Base-by-base conservation (phyloP, 2,329 filamentous ascomycete species). In the Fusarium nisikadoi region DNA sequence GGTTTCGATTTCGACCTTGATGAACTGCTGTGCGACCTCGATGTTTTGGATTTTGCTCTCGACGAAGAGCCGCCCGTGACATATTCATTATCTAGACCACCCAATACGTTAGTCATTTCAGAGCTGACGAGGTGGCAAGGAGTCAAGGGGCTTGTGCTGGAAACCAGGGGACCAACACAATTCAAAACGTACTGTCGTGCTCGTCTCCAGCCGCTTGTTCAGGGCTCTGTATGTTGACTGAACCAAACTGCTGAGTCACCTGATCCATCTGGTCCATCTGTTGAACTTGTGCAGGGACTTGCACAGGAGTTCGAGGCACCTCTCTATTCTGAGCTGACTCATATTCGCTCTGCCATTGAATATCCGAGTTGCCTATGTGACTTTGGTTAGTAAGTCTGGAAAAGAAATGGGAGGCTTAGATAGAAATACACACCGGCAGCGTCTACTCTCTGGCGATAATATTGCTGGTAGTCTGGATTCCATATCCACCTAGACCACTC, bases 401-500 rank as follows among this genome's bases (percentile, higher is more conserved):
- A 25, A 23, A n/a, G 17, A 29, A 33, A 27, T 12, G 8, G 35
- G n/a, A 39, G 35, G 29, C 23, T 23, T 42, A 39, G 16, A 36
- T 31, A 38, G 43, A n/a, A 47, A 50, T 11, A 49, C 65, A 38
- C 71, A 82, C 81, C 81, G 54, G 77, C 67, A 41, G 52, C 58
- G 53, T 79, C 74, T 63, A 70, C 65, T 47, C 79, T 75, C 23
- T 75, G 73, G 54, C 77, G 78, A 53, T 78, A 82, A 50, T 79
- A 76, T 60, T 75, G 70, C 19, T 68, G 42, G 41, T 79, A 73
- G 9, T 74, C 64, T 20, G 29, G 27, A 29, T 76, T 75, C 73
- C 73, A 81, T 23, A 68, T 66, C 81, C 81, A 82, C 8, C 74
- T 69, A 33, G 72, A 73, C 75, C 76, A 77, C 38, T 62, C 60